Evolutionary conservation across 192 early-diverging fungal species (phyloP), one percentile per base, ranked within the genome.

Genomic region (Coemansia interrupta): DNA sequence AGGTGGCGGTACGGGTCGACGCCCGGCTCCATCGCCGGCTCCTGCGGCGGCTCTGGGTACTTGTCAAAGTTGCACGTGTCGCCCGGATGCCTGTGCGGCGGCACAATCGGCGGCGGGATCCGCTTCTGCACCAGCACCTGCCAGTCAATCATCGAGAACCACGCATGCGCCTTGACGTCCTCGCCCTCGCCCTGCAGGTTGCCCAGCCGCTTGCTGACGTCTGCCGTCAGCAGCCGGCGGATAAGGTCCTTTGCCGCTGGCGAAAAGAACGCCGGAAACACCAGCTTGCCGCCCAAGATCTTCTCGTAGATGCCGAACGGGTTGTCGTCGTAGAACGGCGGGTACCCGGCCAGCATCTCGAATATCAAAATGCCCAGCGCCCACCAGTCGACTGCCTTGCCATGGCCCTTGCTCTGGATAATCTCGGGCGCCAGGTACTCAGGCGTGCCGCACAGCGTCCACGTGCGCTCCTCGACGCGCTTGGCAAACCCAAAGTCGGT

Each of bases 321-420:
- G 61, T 92, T 92, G 71, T 98, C 94, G 81, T 96, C 96, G 72
- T 90, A 96, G 80, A 96, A 98, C 3, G 96, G 96, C 59, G 96
- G 96, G 64, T 93, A 90, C 3, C 95, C 95, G 18, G 91, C 93
- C 58, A 98, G 82, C 96, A 98, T 98, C 72, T 98, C 96, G 72
- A 94, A 98, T 41, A 96, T 92, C 36, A 98, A 78, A 54, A 98
- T 96, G 42, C 96, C 96, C 39, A 98, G 81, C 20, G 94, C 94
- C 96, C 96, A 98, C 96, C 96, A 98, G 72, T 98, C 96, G 9
- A 98, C 96, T 5, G 96, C 87, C 66, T 95, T 96, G 15, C 93
- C 92, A 66, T 98, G 93, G 17, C 96, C 96, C 82, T 92, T 94
- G 60, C 87, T 87, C 77, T 95, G 92, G 79, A 98, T 98, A 56